Evolutionary conservation across 305 asterid species (phyloP).

Genomic region (Fraxinus sp.): DNA sequence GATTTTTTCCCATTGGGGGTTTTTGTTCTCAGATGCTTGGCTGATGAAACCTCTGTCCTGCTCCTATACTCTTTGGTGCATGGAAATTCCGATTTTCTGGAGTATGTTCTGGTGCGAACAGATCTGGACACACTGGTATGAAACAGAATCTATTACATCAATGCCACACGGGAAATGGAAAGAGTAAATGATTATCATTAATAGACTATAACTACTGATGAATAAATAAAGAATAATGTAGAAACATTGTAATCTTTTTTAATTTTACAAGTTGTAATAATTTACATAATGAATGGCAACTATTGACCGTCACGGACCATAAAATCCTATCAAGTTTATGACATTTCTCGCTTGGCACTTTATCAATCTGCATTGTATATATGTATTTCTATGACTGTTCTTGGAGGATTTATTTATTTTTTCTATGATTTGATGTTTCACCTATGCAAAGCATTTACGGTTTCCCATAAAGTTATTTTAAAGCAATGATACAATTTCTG

Average conservation of each 20-base stretch:
- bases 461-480: background rate
- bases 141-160: constrained; percentile 15
- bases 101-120: constrained; percentile 74
- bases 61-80: constrained; percentile 84
- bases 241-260: background rate
- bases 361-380: constrained; percentile 5
- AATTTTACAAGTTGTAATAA: background rate
- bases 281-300: background rate
- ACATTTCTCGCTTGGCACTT: background rate
- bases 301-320: background rate
- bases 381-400: constrained; percentile 6
- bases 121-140: constrained; percentile 93
- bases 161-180: background rate
- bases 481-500: background rate
- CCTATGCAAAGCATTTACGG: background rate
- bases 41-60: constrained; percentile 74
- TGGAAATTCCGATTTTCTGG: constrained; percentile 81
- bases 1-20: background rate
- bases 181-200: background rate
- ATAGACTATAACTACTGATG: constrained; percentile 7
- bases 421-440: background rate
- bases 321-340: background rate
- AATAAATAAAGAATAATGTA: constrained; percentile 5
- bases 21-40: constrained; percentile 59
- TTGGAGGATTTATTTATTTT: background rate